Conservation (phyloP, 164 flowering plant species). For the Umbilicus rupestris region DNA sequence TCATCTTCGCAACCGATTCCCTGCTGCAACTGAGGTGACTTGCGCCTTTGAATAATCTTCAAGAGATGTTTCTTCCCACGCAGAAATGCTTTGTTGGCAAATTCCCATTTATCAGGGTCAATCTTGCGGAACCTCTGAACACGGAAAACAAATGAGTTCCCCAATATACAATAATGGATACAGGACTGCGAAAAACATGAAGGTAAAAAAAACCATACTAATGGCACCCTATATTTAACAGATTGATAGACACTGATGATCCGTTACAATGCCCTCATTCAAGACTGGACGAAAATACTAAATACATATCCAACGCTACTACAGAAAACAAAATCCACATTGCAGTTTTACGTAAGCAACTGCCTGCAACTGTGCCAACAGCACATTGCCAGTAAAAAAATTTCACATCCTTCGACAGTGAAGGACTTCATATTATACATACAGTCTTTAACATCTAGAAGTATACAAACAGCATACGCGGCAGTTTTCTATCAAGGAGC, state of each 20-base stretch:
- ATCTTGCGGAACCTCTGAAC: constrained; percentile 88
- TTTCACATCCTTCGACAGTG: background rate
- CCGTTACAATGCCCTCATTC: no score
- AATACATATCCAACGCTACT: no score
- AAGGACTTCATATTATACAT: background rate
- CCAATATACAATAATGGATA: background rate
- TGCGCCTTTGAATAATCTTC: constrained; percentile 77
- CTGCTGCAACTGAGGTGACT: constrained; percentile 43
- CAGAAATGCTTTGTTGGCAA: constrained; percentile 60
- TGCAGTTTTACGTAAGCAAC: background rate
- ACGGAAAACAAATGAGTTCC: constrained; percentile 12
- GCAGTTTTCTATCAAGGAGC: no score
- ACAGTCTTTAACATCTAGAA: background rate
- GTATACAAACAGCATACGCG: background rate
- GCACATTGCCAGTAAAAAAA: background rate
- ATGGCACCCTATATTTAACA: no score
- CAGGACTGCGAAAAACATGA: no score
- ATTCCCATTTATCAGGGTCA: constrained; percentile 79
- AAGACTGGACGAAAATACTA: no score
- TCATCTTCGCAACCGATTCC: constrained; percentile 34
- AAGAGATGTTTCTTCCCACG: constrained; percentile 60
- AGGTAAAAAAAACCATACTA: no score
- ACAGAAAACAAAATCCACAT: no score
- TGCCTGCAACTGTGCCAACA: background rate
- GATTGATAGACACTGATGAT: no score